Conservation (phyloP, 768 basidiomycete genomes). For the Boletus bicolor region DNA sequence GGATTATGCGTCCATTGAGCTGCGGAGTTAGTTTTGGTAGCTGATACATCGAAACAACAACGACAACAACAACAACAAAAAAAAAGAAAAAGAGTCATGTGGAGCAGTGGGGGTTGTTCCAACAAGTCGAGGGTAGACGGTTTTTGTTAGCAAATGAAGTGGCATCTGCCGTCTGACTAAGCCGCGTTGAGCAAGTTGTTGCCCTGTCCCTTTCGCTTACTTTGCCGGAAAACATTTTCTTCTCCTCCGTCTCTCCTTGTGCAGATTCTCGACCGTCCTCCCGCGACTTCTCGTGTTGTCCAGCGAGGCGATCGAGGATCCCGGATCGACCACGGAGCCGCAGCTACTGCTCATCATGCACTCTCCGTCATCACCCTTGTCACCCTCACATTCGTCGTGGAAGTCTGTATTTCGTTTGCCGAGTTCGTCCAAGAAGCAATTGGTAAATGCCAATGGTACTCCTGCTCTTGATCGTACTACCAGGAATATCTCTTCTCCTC, state of each 20-base stretch:
- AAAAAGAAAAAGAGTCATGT: neutral
- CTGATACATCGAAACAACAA: neutral
- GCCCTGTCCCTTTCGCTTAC: slow-evolving; percentile 10
- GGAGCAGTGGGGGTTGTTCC: too few relatives aligned
- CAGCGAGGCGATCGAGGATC: slow-evolving; percentile 20
- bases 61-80: neutral
- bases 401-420: slow-evolving; percentile 73
- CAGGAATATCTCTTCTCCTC: slow-evolving; percentile 29
- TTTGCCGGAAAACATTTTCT: slow-evolving; percentile 20
- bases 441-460: slow-evolving; percentile 36
- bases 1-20: neutral
- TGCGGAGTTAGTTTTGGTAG: neutral
- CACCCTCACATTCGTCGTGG: slow-evolving; percentile 44
- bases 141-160: slow-evolving; percentile 9
- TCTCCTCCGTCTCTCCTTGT: slow-evolving; percentile 5
- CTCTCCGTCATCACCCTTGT: slow-evolving; percentile 19
- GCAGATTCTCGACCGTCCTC: slow-evolving; percentile 6
- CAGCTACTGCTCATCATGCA: slow-evolving; percentile 22
- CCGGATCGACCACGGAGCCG: slow-evolving; percentile 24
- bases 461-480: slow-evolving; percentile 47
- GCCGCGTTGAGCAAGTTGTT: neutral
- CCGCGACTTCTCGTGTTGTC: slow-evolving; percentile 5
- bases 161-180: slow-evolving; percentile 33
- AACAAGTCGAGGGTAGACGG: too few relatives aligned
- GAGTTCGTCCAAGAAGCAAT: slow-evolving; percentile 59